Evolutionary conservation across 2,329 filamentous ascomycete species (phyloP), one percentile per base, ranked within the genome.

Genomic region (Fusarium anguioides): DNA sequence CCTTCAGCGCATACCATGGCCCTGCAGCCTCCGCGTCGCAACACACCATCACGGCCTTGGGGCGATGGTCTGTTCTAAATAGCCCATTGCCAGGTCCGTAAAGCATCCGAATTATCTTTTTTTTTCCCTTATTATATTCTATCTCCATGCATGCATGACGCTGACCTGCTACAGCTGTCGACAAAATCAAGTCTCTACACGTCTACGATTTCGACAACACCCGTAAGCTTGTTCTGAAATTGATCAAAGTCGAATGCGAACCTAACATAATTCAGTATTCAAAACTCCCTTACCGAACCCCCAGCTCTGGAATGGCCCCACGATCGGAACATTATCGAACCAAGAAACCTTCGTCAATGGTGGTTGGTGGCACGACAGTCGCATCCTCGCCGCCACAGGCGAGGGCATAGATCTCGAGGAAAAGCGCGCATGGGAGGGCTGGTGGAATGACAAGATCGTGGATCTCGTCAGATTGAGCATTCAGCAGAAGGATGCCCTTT

Each of bases 191-290:
- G 76, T 81, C 88, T 10, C 88, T 99, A 50, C 95, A 98, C 76
- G 87, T 99, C 70, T 98, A 98, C 81, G 96, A 99, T 78, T 99
- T 98, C 78, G 96, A 99, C 80, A 98, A 99, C 75, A 98, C 95
- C 35, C 81, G 92, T 95, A 82, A 77, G 90, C 66, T 23, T 23
- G 39, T 51, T 27, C 27, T 20, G 31, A 15, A 20, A 21, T 36
- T 24, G 12, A 29, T 20, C 33, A 9, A 42, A 33, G 23, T 23
- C 48, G 11, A 15, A n/a, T 18, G 44, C 39, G 10, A 1, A 56
- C 21, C 58, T 55, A 51, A 62, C 26, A 31, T 48, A 18, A 36
- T 39, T 33, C 27, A 94, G 92, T 99, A 46, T 99, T 99, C 82
- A 89, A 90, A 72, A 97, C 92, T 15, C 96, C 96, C 8, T 82